Conservation (phyloP, 352 stramenopile genomes). For the Peronospora tabacina region DNA sequence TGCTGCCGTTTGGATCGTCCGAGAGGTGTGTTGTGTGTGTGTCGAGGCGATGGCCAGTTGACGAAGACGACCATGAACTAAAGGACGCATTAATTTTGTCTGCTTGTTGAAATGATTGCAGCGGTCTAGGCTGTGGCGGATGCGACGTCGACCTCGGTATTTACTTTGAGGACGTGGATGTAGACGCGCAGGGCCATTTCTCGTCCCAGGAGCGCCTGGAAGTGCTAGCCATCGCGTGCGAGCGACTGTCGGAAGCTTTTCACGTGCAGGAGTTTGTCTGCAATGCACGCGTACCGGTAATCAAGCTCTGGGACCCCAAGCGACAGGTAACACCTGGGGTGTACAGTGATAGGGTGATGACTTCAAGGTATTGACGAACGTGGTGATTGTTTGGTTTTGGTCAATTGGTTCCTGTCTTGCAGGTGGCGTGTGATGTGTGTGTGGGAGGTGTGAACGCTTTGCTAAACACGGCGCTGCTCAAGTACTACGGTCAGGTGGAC, state of each 20-base stretch:
- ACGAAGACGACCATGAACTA: neutral
- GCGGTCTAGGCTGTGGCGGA: constrained; percentile 62
- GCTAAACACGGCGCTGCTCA: constrained; percentile 76
- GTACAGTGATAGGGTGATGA: neutral
- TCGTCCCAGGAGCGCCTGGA: constrained; percentile 46
- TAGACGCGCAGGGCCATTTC: constrained; percentile 51
- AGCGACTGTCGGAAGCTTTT: constrained; percentile 36
- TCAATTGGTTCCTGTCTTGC: neutral
- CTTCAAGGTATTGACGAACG: neutral
- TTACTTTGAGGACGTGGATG: constrained; percentile 67
- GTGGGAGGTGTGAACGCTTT: constrained; percentile 62
- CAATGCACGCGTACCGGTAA: constrained; percentile 61
- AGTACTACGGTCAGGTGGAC: constrained; percentile 61
- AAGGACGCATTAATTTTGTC: constrained; percentile 4
- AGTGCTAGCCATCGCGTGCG: constrained; percentile 46
- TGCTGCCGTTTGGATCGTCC: constrained; percentile 71
- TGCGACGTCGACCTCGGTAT: constrained; percentile 78
- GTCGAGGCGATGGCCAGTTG: neutral
- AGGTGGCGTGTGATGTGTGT: constrained; percentile 67
- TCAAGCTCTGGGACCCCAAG: constrained; percentile 71
- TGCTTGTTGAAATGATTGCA: constrained; percentile 19
- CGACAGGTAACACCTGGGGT: constrained; percentile 31
- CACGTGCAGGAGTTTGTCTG: constrained; percentile 64
- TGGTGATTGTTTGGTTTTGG: neutral
- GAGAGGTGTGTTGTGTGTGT: too few species aligned